Evolutionary conservation across 176 grass and related monocot species (phyloP).

Genomic region (Saccharum spontaneum): DNA sequence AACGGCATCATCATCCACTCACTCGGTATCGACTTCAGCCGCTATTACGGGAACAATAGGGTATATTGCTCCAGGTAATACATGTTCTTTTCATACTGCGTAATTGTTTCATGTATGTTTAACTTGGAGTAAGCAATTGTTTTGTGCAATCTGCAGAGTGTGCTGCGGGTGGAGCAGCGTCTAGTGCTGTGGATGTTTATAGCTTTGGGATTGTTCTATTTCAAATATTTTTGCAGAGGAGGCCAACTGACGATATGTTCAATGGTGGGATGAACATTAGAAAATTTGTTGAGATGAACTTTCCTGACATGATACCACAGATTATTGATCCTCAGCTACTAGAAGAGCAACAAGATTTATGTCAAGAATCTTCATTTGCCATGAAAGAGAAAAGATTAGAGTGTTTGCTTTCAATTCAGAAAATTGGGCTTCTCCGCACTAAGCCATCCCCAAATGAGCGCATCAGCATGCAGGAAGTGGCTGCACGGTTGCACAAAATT

Average conservation of each 20-base stretch:
- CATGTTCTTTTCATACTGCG: background rate
- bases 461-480: constrained; percentile 17
- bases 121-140: background rate
- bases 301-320: constrained; percentile 13
- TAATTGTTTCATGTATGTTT: background rate
- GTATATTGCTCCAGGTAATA: too few species aligned
- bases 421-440: constrained; percentile 7
- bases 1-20: too few species aligned
- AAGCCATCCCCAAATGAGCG: background rate
- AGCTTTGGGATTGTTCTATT: constrained; percentile 31
- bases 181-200: constrained; percentile 6
- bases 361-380: background rate
- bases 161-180: background rate
- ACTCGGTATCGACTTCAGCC: too few species aligned
- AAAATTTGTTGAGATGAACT: constrained; percentile 28
- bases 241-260: constrained; percentile 30
- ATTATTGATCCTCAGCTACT: constrained; percentile 25
- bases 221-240: constrained; percentile 23
- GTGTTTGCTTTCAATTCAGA: constrained; percentile 10
- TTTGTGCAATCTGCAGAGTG: background rate
- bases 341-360: background rate
- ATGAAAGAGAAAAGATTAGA: background rate
- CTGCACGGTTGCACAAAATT: background rate
- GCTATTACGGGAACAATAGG: too few species aligned
- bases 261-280: constrained; percentile 13